These are phyloP conservation scores for Trichophyton rubrum DNA, from an alignment of 2,329 filamentous ascomycete species.

Conservation along the genomic window DNA sequence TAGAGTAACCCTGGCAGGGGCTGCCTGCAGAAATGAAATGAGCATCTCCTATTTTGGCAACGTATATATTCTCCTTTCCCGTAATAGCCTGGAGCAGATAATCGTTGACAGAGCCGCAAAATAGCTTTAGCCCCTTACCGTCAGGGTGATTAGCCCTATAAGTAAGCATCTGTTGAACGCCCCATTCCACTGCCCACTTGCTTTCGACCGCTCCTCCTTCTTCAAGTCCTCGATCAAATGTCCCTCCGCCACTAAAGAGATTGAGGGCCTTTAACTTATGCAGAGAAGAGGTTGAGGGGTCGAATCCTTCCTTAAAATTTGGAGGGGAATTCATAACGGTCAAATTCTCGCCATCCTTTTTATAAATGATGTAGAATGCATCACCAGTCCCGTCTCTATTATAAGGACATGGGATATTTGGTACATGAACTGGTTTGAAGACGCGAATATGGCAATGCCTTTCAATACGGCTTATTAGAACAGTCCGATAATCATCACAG, in stretches of 20 bases:
- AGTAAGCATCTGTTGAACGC: conserved; percentile 52
- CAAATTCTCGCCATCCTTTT: conserved; percentile 15
- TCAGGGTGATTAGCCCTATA: conserved; percentile 54
- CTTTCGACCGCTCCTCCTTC: conserved; percentile 55
- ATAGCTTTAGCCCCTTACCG: conserved; percentile 38
- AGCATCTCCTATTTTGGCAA: conserved; percentile 51
- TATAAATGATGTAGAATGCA: conserved; percentile 50
- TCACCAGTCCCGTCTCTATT: conserved; percentile 52
- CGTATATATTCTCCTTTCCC: conserved; percentile 34
- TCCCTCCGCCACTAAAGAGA: conserved; percentile 67
- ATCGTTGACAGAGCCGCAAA: conserved; percentile 60
- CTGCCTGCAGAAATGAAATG: conserved; percentile 60
- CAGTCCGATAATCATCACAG: conserved; percentile 34
- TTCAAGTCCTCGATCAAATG: conserved; percentile 63
- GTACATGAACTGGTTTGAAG: conserved; percentile 32
- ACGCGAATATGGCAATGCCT: conserved; percentile 49
- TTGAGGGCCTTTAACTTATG: conserved; percentile 50
- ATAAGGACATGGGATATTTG: conserved; percentile 49
- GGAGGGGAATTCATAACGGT: conserved; percentile 13
- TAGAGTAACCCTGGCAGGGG: conserved; percentile 66
- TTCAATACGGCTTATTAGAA: conserved; percentile 34
- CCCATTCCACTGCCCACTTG: conserved; percentile 56
- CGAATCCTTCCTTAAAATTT: conserved; percentile 43
- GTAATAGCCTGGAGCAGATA: conserved; percentile 45
- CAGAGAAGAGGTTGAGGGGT: conserved; percentile 28